These are phyloP conservation scores for Spathaspora sp. DNA, from an alignment of 805 yeast species.

Conservation along the genomic window DNA sequence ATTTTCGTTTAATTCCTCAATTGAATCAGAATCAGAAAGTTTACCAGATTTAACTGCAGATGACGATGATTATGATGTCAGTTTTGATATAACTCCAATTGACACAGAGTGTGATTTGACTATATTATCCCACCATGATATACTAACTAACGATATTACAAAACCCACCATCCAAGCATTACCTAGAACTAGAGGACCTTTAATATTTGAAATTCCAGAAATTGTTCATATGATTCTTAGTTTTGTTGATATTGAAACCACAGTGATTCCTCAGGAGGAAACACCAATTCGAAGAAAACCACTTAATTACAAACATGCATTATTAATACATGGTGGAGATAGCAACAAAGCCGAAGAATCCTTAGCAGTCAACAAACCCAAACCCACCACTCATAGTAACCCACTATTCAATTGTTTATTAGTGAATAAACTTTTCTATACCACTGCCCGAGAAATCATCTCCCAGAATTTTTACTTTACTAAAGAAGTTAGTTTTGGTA, in stretches of 20 bases:
- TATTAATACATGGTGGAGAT: constrained; percentile 54
- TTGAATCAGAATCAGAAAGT: constrained; percentile 30
- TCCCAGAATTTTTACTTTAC: constrained; percentile 55
- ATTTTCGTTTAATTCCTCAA: constrained; percentile 12
- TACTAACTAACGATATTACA: background rate
- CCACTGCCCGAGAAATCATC: constrained; percentile 51
- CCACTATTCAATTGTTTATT: constrained; percentile 57
- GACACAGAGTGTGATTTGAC: background rate
- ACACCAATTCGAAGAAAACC: constrained; percentile 66
- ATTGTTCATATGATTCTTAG: constrained; percentile 58
- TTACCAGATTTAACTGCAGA: constrained; percentile 26
- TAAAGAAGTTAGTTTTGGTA: constrained; percentile 6
- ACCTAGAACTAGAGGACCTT: background rate
- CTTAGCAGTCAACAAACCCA: constrained; percentile 23
- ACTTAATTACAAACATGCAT: constrained; percentile 63
- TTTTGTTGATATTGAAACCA: constrained; percentile 52
- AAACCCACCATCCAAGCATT: background rate
- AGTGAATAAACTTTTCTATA: constrained; percentile 68
- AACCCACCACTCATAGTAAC: constrained; percentile 8
- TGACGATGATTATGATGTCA: background rate
- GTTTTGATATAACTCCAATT: background rate
- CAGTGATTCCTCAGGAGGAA: constrained; percentile 57
- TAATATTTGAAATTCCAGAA: constrained; percentile 73
- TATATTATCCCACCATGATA: background rate
- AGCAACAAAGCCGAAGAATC: constrained; percentile 43